Base-by-base conservation (phyloP, 116 monocot genomes). In the Iris pallida region DNA sequence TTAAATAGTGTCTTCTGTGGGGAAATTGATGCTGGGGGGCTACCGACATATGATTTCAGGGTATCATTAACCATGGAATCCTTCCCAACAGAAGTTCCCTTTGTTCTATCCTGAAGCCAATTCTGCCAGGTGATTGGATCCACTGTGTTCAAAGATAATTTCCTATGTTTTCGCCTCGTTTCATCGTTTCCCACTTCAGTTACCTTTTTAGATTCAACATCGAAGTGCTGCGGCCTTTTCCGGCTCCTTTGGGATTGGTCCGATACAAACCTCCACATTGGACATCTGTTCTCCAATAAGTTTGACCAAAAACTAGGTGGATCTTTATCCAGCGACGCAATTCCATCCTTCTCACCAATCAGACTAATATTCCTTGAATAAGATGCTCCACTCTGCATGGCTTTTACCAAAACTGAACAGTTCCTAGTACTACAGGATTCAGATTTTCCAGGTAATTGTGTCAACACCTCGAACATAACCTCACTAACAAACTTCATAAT, bases 341-440 rank as follows among this genome's bases (percentile, higher is more conserved):
- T 59, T 46, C 77, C 79, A 67, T 81, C 76, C 53, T 79, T 87
- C 68, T 92, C 89, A 17, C 96, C 81, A 59, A 83, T 59, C 63
- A 96, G 81, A 16, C 63, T 59, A 59, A 79, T 72, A 54, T 79
- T 87, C 60, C 74, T 78, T 54, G 92, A 87, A 66, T 96, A 96
- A 4, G 71, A 69, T 42, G 71, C 58, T 46, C 82, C 86, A 73
- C 65, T 83, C 5, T 77, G 77, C 16, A 51, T 69, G 54, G 80
- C 79, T 77, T 87, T 81, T 10, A 75, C 62, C 55, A 91, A 68
- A 62, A 73, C 40, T 0, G 72, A 70, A 47, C 59, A 63, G 40
- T 62, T 52, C 40, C 7, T 19, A 30, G 30, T 30, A 55, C 12
- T 10, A 55, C 20, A 47, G 40, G 18, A 55, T 65, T 62, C 77